Percentiles rank a stretch among this genome's conserved stretches.
phyloP scores from a whole-genome alignment of 1,284 basidiomycete species.

The Tilletia horrida region DNA sequence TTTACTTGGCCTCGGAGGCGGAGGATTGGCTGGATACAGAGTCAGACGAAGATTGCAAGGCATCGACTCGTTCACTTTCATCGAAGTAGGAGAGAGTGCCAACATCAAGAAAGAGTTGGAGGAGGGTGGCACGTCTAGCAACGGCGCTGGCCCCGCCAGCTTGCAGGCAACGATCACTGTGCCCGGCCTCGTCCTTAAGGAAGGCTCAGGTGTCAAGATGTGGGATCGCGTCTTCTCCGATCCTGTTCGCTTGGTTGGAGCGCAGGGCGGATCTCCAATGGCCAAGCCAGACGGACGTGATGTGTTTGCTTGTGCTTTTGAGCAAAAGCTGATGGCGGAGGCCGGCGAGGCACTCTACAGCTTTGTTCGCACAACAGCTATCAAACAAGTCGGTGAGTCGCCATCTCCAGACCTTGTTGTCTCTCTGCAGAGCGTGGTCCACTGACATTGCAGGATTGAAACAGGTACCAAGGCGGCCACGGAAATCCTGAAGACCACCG shows the following conservation, averaged over 20 bases:
- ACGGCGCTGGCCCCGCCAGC: slow-evolving; percentile 38
- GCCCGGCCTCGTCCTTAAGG: slow-evolving; percentile 39
- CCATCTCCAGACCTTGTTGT: not conserved
- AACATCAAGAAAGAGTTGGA: slow-evolving; percentile 6
- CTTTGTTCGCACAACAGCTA: slow-evolving; percentile 35
- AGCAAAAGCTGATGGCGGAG: slow-evolving; percentile 39
- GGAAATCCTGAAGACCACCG: slow-evolving; percentile 62
- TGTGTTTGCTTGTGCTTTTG: slow-evolving; percentile 39
- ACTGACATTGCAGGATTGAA: slow-evolving; percentile 26
- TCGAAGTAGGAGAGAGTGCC: slow-evolving; percentile 26
- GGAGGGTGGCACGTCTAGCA: slow-evolving; percentile 32
- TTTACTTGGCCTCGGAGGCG: slow-evolving; percentile 45
- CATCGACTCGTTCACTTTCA: slow-evolving; percentile 35
- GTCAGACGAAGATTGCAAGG: slow-evolving; percentile 41
- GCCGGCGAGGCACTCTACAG: slow-evolving; percentile 37
- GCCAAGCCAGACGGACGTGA: slow-evolving; percentile 34
- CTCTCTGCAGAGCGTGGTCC: not conserved
- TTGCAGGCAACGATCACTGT: slow-evolving; percentile 47
- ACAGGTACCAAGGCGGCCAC: slow-evolving; percentile 38
- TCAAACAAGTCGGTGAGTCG: slow-evolving; percentile 10
- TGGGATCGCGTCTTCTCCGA: slow-evolving; percentile 33
- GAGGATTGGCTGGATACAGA: slow-evolving; percentile 46
- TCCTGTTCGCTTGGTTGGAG: not conserved
- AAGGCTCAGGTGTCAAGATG: slow-evolving; percentile 31
- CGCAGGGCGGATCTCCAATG: not conserved